Evolutionary conservation across 768 basidiomycete genomes (phyloP), one percentile per base, ranked within the genome.

Genomic region (Mrakia blollopis): DNA sequence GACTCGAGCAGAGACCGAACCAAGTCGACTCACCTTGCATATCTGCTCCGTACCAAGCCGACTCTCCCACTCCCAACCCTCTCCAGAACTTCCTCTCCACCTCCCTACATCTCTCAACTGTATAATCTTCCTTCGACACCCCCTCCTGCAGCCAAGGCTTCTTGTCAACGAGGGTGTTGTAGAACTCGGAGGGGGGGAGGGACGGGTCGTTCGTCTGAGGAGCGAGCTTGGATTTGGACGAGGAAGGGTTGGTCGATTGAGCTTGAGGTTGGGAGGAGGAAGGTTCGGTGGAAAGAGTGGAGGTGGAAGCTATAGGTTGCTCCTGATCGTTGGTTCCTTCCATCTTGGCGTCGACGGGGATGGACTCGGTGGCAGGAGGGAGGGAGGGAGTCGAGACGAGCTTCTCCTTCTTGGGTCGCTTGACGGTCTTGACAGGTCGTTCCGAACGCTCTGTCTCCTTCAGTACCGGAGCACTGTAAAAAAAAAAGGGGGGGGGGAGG

Each of bases 31-130:
- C 72, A 91, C 94, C 96, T 85, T 91, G 89, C 78, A 93, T 91
- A 83, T 99, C 97, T 5, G 97, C 97, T 28, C 96, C 97, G 83
- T 99, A 99, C 95, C 93, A 96, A 4, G 95, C 89, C n/a, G 94
- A 87, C 79, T 90, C 91, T 6, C 93, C 92, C 5, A 96, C 83
- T 0, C 93, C 90, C 83, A 93, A 89, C 79, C 92, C 94, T 73
- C 94, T 87, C 97, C 97, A 99, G 83, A 89, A 98, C 74, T 90
- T 87, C 41, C 94, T 87, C 84, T 98, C 95, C 28, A 98, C 87
- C 78, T 90, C 89, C 78, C 89, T 88, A 82, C 95, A 97, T 78
- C 92, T 91, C 78, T 96, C 94, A 18, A 88, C 87, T 0, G 92
- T 94, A 81, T 94, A 99, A 82, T 98, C 94, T 23, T 87, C 85